These are phyloP conservation scores for Suillus variegatus DNA, from an alignment of 768 basidiomycete species.

Conservation along the genomic window DNA sequence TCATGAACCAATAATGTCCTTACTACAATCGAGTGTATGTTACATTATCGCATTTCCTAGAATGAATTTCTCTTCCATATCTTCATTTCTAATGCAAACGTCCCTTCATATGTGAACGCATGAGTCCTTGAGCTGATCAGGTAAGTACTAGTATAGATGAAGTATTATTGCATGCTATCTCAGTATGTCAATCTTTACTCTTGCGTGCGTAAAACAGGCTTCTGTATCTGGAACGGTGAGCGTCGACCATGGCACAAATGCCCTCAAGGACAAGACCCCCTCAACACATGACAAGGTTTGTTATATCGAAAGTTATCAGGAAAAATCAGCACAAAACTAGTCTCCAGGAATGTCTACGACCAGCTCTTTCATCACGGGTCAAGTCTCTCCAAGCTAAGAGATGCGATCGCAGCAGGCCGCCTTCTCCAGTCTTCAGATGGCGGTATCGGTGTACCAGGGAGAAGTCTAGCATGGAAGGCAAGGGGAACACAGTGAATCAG, in stretches of 20 bases:
- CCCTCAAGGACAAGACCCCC: constrained; percentile 21
- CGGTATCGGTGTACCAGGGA: constrained; percentile 57
- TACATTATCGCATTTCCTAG: constrained; percentile 31
- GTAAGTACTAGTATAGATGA: neutral
- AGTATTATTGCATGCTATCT: neutral
- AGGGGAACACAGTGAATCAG: constrained; percentile 18
- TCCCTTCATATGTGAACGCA: too few species aligned
- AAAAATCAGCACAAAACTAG: neutral
- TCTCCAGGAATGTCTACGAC: constrained; percentile 42
- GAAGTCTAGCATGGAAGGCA: constrained; percentile 86
- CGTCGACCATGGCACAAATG: constrained; percentile 24
- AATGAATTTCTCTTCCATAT: constrained; percentile 17
- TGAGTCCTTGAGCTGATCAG: neutral
- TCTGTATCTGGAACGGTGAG: neutral
- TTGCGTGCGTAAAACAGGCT: neutral
- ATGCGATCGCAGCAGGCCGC: constrained; percentile 62
- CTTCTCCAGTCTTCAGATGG: constrained; percentile 47
- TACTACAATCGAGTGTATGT: constrained; percentile 26
- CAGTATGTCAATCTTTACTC: neutral
- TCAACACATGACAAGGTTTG: constrained; percentile 26
- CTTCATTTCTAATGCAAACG: neutral
- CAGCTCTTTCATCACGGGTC: constrained; percentile 51
- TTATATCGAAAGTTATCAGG: neutral
- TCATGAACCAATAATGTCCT: constrained; percentile 30
- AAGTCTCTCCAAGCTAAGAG: constrained; percentile 65